These are phyloP conservation scores for Wallacemonas collosoma DNA, from an alignment of 208 protist species.

Conservation along the genomic window DNA sequence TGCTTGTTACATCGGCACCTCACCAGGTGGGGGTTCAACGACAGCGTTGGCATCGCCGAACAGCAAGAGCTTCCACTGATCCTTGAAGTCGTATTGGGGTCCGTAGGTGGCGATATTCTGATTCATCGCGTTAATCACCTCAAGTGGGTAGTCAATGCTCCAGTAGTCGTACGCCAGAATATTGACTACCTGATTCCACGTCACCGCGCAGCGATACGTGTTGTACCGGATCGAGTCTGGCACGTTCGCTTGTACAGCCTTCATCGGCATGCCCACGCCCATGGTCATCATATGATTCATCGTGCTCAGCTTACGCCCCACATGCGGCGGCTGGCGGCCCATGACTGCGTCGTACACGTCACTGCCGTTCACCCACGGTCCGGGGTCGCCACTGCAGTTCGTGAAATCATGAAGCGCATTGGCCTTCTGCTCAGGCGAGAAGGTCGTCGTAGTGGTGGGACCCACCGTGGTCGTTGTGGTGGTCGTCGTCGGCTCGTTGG, in stretches of 20 bases:
- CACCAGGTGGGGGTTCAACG: neutral
- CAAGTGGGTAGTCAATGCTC: constrained; percentile 39
- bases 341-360: constrained; percentile 28
- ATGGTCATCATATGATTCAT: constrained; percentile 43
- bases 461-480: constrained; percentile 7
- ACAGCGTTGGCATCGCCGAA: constrained; percentile 22
- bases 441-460: neutral
- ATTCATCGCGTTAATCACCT: constrained; percentile 35
- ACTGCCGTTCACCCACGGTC: constrained; percentile 31
- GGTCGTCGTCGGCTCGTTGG: neutral
- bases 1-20: constrained; percentile 3
- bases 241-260: constrained; percentile 26
- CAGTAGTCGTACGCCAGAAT: constrained; percentile 44
- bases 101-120: constrained; percentile 37
- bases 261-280: constrained; percentile 27
- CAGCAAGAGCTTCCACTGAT: constrained; percentile 28
- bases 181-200: constrained; percentile 38
- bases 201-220: constrained; percentile 26
- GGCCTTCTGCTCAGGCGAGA: neutral
- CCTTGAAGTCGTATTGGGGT: constrained; percentile 18
- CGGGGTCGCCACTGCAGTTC: constrained; percentile 31
- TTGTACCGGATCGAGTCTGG: constrained; percentile 20
- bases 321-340: constrained; percentile 25
- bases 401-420: constrained; percentile 24
- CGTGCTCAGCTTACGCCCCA: constrained; percentile 37